phyloP scores from a whole-genome alignment of 2,329 filamentous ascomycete genomes.

The Fusarium fracticaudum region DNA sequence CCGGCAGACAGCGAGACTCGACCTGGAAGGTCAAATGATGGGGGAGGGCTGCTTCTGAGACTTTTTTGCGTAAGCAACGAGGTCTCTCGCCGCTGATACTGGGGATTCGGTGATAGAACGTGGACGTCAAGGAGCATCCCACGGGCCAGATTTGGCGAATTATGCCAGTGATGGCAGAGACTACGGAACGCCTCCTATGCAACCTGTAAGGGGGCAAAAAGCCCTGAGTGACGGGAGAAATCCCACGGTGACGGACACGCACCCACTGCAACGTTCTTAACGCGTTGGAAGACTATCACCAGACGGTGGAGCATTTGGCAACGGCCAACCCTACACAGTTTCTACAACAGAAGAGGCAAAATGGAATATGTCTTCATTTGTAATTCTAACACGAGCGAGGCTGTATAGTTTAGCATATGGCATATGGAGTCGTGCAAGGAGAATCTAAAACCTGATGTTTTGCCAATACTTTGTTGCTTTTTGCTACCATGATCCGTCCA shows the following conservation, averaged over 20 bases:
- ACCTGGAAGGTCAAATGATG: background rate
- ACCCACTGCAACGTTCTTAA: constrained; percentile 1
- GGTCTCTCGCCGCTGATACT: background rate
- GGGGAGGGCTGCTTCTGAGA: background rate
- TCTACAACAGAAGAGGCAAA: constrained; percentile 7
- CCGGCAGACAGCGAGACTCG: background rate
- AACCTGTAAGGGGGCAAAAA: constrained; percentile 40
- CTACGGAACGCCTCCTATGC: constrained; percentile 29
- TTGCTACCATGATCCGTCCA: background rate
- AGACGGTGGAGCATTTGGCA: constrained; percentile 19
- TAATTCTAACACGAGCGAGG: constrained; percentile 28
- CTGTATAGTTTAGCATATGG: constrained; percentile 37
- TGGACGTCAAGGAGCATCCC: constrained; percentile 10
- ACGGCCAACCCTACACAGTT: constrained; percentile 5
- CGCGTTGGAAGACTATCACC: background rate
- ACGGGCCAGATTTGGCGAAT: constrained; percentile 1
- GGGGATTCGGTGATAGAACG: constrained; percentile 3
- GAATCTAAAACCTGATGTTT: constrained; percentile 24
- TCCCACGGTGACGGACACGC: constrained; percentile 19
- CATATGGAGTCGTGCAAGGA: constrained; percentile 34
- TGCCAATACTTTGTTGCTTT: constrained; percentile 11
- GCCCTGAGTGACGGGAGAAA: constrained; percentile 16
- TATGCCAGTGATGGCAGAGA: constrained; percentile 13
- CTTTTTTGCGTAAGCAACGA: constrained; percentile 5
- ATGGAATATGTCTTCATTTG: constrained; percentile 4